Base-by-base conservation (phyloP, 2,329 filamentous ascomycete genomes). In the Sordariomycetes sp. region DNA sequence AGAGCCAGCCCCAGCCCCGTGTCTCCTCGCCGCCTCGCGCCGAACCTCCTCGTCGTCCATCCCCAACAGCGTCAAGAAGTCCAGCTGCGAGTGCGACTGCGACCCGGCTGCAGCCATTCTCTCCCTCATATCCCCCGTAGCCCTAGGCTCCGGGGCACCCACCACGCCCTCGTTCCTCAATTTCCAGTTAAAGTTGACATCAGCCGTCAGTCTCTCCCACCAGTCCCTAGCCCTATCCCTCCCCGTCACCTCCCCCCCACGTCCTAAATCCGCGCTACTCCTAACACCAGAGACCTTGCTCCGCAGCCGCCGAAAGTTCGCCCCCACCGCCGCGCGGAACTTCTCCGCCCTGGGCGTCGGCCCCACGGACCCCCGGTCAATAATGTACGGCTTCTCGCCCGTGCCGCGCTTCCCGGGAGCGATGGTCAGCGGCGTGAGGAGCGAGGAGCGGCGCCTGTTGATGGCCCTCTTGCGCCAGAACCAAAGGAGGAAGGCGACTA, bases 401-500 rank as follows among this genome's bases (percentile, higher is more conserved):
- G 67, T 34, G 24, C 51, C 34, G 32, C 59, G 56, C 20, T 32
- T n/a, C 36, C 28, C 25, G 45, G 66, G 66, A 1, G 69, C 68
- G 1, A 68, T 61, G 22, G 72, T 74, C 10, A 79, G 65, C 0
- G 76, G 76, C 2, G 77, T 79, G 32, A 79, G 67, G 3, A 78
- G 68, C 0, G 75, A 76, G 65, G 72, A 78, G 58, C 74, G 71
- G 42, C 75, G 72, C 62, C 69, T 73, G 62, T 69, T 68, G 52
- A 69, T 62, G 55, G 65, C 60, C 51, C 71, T 70, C 60, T 76
- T 76, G 54, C 73, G 68, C 70, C 73, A 74, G 60, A 78, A 70
- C 78, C 77, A 82, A 10, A 79, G 61, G 2, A 80, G 60, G 48
- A 81, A 71, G 0, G 68, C 72, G 24, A 79, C 62, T 17, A 81